These are phyloP conservation scores for Phytophthora pisi DNA, from an alignment of 352 stramenopile species.

Conservation along the genomic window DNA sequence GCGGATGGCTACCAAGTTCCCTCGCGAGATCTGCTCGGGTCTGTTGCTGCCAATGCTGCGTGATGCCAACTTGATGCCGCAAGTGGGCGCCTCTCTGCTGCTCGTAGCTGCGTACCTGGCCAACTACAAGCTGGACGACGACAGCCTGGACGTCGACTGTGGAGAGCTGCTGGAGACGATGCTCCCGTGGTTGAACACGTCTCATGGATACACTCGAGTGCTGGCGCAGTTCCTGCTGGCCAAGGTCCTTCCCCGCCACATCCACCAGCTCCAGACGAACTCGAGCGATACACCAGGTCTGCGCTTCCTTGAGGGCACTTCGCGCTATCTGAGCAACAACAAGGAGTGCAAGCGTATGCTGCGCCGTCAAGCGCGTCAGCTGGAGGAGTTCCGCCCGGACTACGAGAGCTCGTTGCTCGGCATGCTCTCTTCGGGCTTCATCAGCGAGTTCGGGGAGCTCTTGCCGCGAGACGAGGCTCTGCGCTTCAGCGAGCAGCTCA, in stretches of 20 bases:
- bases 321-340: slow-evolving; percentile 76
- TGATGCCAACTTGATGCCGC: slow-evolving; percentile 75
- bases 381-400: slow-evolving; percentile 65
- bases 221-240: slow-evolving; percentile 76
- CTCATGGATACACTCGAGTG: slow-evolving; percentile 83
- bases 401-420: slow-evolving; percentile 79
- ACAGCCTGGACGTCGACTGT: slow-evolving; percentile 26
- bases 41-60: slow-evolving; percentile 65
- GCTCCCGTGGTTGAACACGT: slow-evolving; percentile 75
- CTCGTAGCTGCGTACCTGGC: slow-evolving; percentile 55
- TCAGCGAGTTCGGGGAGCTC: slow-evolving; percentile 84
- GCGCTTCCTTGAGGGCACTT: slow-evolving; percentile 57
- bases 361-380: slow-evolving; percentile 67
- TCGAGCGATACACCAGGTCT: slow-evolving; percentile 32
- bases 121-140: slow-evolving; percentile 41
- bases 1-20: slow-evolving; percentile 63
- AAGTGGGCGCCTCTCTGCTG: slow-evolving; percentile 69
- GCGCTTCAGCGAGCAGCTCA: slow-evolving; percentile 63
- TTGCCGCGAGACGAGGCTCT: slow-evolving; percentile 64
- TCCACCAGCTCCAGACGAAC: slow-evolving; percentile 41
- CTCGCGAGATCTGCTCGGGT: slow-evolving; percentile 38
- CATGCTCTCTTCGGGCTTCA: slow-evolving; percentile 56
- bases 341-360: slow-evolving; percentile 87
- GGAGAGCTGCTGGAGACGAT: slow-evolving; percentile 53
- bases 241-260: slow-evolving; percentile 66